Base-by-base conservation (phyloP, 2,329 filamentous ascomycete species). In the Pseudogymnoascus sp. region DNA sequence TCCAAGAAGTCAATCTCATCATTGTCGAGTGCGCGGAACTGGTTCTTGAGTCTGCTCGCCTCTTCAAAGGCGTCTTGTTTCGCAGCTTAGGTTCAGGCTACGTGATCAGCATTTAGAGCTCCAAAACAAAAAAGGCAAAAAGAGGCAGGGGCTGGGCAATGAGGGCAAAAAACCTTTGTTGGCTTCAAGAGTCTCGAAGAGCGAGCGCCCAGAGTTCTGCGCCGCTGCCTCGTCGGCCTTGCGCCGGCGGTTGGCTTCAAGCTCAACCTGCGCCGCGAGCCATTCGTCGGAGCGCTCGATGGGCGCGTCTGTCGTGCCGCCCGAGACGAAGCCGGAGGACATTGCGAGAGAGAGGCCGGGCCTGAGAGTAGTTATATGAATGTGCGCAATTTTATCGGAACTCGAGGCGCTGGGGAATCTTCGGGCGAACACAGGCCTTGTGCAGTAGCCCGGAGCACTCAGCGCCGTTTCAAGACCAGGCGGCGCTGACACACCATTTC, bases 21-120 rank as follows among this genome's bases (percentile, higher is more conserved):
- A 64, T 91, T 88, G 71, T 93, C 87, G 31, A 94, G 80, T 2
- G 87, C 80, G 39, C 87, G 83, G 72, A 92, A 92, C 76, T 93
- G 90, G 69, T 93, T 90, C 70, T 84, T 83, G 61, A 93, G 78
- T 66, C 82, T 82, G 66, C 81, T 82, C 66, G 86, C 80, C 74
- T 93, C 90, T 73, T 92, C 90, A 73, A 92, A 91, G 7, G 87
- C 89, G 19, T 90, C 89, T 76, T 93, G 88, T 74, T 92, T 93
- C 63, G 89, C 88, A 66, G 86, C 89, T 88, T 63, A 7, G 12
- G 61, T 45, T 10, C 26, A 62, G 61, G 61, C n/a, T 63, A 61
- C 41, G 23, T 59, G 60, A 63, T 61, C 38, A 49, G 55, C 23
- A 35, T 60, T n/a, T n/a, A n/a, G n/a, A n/a, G n/a, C n/a, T n/a